phyloP scores from a whole-genome alignment of 306 rosid genomes.

The Prunus mongolica region DNA sequence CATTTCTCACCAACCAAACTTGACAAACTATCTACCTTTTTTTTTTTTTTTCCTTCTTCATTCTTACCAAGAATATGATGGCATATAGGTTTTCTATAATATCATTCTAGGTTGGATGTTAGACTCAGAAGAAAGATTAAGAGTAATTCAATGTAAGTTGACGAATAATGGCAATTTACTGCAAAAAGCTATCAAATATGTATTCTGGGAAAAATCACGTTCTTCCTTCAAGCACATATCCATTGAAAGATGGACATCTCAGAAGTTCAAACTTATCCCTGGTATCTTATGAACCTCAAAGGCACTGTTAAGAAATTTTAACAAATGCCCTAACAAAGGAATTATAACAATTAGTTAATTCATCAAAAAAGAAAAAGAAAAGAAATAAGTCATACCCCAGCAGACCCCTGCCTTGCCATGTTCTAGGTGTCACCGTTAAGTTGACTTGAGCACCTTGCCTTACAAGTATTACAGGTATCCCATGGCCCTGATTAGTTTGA shows the following conservation, averaged over 20 bases:
- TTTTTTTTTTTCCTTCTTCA: background rate
- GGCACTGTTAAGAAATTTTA: background rate
- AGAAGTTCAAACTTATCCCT: background rate
- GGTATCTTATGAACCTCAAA: background rate
- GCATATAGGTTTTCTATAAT: background rate
- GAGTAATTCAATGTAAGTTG: background rate
- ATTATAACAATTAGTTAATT: background rate
- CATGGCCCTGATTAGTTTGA: constrained; percentile 51
- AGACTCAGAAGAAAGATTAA: background rate
- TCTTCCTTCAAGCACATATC: background rate
- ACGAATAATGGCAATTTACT: background rate
- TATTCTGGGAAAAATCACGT: background rate
- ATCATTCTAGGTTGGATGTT: background rate
- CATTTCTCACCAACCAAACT: constrained; percentile 3
- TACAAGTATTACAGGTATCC: constrained; percentile 51
- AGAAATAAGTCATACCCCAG: constrained; percentile 67
- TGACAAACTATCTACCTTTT: background rate
- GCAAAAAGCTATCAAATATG: background rate
- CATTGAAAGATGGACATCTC: background rate
- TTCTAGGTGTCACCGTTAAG: constrained; percentile 72
- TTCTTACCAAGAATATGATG: background rate
- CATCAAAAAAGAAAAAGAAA: background rate
- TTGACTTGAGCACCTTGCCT: constrained; percentile 77
- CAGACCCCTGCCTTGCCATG: constrained; percentile 91
- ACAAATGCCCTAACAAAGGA: background rate